Conservation (phyloP, 2,329 filamentous ascomycete genomes). For the Penicillium digitatum region DNA sequence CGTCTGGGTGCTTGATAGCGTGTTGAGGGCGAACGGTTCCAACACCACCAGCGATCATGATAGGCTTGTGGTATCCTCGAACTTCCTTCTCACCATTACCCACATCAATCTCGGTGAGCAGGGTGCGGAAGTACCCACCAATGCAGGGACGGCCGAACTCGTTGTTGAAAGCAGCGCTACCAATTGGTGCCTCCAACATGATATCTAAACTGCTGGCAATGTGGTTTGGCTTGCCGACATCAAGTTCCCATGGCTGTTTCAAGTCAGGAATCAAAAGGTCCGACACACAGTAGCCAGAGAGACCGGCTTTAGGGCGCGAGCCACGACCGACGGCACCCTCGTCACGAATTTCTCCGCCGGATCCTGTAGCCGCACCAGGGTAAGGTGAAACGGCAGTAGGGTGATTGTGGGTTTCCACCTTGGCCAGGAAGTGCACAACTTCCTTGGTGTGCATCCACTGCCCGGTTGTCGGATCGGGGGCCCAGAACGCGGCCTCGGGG, state of each 20-base stretch:
- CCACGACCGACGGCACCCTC: conserved; percentile 92
- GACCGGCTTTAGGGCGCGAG: conserved; percentile 85
- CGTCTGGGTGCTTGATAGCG: conserved; percentile 74
- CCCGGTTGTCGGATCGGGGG: conserved; percentile 78
- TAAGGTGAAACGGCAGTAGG: conserved; percentile 93
- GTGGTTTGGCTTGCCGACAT: conserved; percentile 84
- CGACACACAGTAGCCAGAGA: conserved; percentile 91
- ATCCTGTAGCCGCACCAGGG: conserved; percentile 88
- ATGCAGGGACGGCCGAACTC: conserved; percentile 91
- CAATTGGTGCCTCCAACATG: conserved; percentile 95
- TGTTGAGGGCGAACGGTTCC: conserved; percentile 88
- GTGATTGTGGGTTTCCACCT: conserved; percentile 98
- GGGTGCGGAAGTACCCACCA: conserved; percentile 84
- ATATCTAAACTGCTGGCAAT: conserved; percentile 94
- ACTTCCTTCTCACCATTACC: conserved; percentile 63
- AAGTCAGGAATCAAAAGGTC: conserved; percentile 85
- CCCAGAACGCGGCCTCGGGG: conserved; percentile 71
- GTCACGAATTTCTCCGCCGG: conserved; percentile 91
- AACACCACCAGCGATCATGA: conserved; percentile 95
- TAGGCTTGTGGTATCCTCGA: conserved; percentile 94
- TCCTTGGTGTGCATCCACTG: conserved; percentile 87
- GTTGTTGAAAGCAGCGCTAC: conserved; percentile 94
- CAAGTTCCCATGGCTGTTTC: conserved; percentile 80
- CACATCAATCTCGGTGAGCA: conserved; percentile 66
- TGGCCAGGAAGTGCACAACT: conserved; percentile 78